These are phyloP conservation scores for Phaeophleospora eucalypticola DNA, from an alignment of 2,329 filamentous ascomycete species.

Conservation along the genomic window DNA sequence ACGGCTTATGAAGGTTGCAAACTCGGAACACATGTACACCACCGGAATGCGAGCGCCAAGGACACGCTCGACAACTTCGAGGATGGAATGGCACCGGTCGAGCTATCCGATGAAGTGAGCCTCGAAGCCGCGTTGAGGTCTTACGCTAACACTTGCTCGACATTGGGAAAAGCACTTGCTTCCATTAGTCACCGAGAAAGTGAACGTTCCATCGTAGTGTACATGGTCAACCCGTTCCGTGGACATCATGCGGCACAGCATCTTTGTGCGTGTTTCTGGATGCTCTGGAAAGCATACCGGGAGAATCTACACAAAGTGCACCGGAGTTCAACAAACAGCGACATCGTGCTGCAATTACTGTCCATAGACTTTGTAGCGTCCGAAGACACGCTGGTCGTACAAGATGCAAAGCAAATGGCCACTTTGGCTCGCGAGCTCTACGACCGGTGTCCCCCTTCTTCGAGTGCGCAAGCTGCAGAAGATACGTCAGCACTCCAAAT, in stretches of 20 bases:
- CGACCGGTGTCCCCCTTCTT: slow-evolving; percentile 60
- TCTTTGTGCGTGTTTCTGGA: slow-evolving; percentile 69
- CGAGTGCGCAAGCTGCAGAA: slow-evolving; percentile 29
- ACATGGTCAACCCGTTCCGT: slow-evolving; percentile 66
- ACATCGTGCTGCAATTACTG: slow-evolving; percentile 74
- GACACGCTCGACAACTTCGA: slow-evolving; percentile 22
- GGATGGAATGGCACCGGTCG: slow-evolving; percentile 38
- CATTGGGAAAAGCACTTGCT: slow-evolving; percentile 28
- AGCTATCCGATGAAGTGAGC: slow-evolving; percentile 16
- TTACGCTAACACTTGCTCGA: slow-evolving; percentile 22
- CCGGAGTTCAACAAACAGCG: slow-evolving; percentile 42
- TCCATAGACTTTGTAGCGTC: slow-evolving; percentile 65
- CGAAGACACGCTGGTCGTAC: slow-evolving; percentile 58
- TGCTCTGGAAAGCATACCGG: slow-evolving; percentile 63
- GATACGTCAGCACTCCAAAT: slow-evolving; percentile 39
- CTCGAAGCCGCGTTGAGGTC: slow-evolving; percentile 20
- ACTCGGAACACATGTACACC: slow-evolving; percentile 57
- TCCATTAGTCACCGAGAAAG: slow-evolving; percentile 22
- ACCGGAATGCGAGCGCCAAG: slow-evolving; percentile 37
- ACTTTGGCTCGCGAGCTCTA: slow-evolving; percentile 65
- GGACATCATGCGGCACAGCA: slow-evolving; percentile 46
- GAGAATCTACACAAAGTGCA: slow-evolving; percentile 62
- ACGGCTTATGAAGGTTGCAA: slow-evolving; percentile 71
- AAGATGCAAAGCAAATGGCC: slow-evolving; percentile 55
- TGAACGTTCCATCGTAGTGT: slow-evolving; percentile 62